Conservation (phyloP, 108 stramenopile genomes). For the Skeletonema potamos region DNA sequence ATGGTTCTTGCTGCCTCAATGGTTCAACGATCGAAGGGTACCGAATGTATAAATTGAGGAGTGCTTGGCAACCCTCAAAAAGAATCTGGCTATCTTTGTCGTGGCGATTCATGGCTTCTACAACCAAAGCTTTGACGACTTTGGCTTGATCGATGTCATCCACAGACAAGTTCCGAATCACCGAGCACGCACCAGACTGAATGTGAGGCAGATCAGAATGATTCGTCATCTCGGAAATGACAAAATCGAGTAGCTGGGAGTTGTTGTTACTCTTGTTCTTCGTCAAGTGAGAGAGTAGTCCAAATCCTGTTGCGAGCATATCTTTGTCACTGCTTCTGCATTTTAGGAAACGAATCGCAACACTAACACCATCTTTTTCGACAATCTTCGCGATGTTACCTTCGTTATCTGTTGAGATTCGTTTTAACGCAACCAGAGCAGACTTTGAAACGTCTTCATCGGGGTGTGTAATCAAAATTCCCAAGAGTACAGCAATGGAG, state of each 20-base stretch:
- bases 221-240: conserved; percentile 3
- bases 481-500: background rate
- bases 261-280: conserved; percentile 1
- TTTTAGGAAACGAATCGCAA: background rate
- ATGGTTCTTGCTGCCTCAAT: conserved; percentile 7
- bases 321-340: background rate
- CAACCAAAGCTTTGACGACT: conserved; percentile 1
- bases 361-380: conserved; percentile 1
- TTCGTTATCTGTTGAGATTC: background rate
- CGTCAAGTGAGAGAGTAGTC: background rate
- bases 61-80: conserved; percentile 25
- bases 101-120: conserved; percentile 34
- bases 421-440: conserved; percentile 8
- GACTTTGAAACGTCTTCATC: background rate
- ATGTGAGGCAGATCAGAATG: background rate
- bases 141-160: conserved; percentile 23
- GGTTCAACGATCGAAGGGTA: conserved; percentile 3
- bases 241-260: conserved; percentile 1
- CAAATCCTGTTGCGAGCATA: conserved; percentile 1
- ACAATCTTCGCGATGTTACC: background rate
- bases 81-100: conserved; percentile 20
- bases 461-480: background rate
- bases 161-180: conserved; percentile 25
- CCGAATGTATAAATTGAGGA: conserved; percentile 18
- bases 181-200: conserved; percentile 9